Evolutionary conservation across 2,329 filamentous ascomycete species (phyloP).

Genomic region (Aspergillus japonicus): DNA sequence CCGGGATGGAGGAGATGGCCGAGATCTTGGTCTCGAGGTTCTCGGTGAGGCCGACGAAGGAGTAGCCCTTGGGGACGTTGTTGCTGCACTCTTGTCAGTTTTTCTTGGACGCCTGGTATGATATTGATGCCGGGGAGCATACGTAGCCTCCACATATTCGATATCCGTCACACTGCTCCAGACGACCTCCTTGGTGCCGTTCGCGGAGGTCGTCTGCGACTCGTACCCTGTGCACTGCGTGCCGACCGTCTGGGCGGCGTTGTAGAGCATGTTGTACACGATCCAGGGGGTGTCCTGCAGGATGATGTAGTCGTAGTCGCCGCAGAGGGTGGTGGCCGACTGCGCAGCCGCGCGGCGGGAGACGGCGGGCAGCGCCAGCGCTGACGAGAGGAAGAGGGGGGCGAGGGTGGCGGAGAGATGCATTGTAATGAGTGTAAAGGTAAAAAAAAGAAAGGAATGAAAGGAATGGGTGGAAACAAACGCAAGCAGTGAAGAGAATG

Average conservation of each 20-base stretch:
- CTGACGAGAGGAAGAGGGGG: neutral
- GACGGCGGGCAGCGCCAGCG: slow-evolving; percentile 6
- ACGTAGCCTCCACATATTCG: slow-evolving; percentile 30
- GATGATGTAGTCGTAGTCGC: slow-evolving; percentile 28
- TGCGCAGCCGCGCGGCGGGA: neutral
- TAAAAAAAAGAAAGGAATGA: neutral
- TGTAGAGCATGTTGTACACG: slow-evolving; percentile 49
- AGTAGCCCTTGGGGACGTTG: slow-evolving; percentile 47
- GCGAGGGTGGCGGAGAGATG: neutral
- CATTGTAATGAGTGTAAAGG: neutral
- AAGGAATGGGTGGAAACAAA: neutral
- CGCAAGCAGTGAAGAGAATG: too few relatives aligned
- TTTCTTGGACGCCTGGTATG: neutral
- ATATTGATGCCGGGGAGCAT: neutral
- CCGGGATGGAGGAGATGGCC: slow-evolving; percentile 42
- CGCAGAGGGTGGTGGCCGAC: slow-evolving; percentile 15
- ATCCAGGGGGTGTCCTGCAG: slow-evolving; percentile 46
- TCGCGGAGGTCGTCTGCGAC: slow-evolving; percentile 26
- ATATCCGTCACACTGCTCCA: slow-evolving; percentile 45
- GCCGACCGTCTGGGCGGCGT: slow-evolving; percentile 39
- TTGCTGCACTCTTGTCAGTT: slow-evolving; percentile 17
- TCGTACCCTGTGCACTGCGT: slow-evolving; percentile 44
- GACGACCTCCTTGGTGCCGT: slow-evolving; percentile 36
- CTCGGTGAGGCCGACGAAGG: slow-evolving; percentile 46
- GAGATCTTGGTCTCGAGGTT: slow-evolving; percentile 42